Base-by-base conservation (phyloP, 495 filamentous ascomycete species). In the Podospora sp. region DNA sequence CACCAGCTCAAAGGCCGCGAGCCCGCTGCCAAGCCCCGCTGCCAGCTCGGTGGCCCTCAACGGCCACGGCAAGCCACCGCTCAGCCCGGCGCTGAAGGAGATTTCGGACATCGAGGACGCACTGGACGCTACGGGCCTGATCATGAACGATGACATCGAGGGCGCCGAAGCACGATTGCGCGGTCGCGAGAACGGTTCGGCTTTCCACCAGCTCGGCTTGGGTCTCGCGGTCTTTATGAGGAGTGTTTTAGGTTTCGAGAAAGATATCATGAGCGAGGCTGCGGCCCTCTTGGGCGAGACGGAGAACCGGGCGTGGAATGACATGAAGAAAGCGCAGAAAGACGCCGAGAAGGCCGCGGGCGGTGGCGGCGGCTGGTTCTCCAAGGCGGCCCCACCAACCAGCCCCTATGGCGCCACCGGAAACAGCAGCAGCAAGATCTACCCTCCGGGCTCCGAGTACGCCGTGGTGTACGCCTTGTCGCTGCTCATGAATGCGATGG, bases 101-200 rank as follows among this genome's bases (percentile, higher is more conserved):
- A 65, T 74, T 24, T 71, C 68, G 78, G 49, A 86, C 79, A 66
- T 87, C 18, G 73, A 79, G n/a, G 75, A 84, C 62, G 83, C 84
- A 24, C 80, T 86, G 73, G 66, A 65, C 20, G 78, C 81, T 14
- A 75, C 79, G 9, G 74, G 75, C 0, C 77, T 90, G 35, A 94
- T 99, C 72, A 92, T 99, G 82, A 91, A 95, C 74, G 95, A 99
- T 78, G 94, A 97, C 78, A 90, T 98, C 64, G 91, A 92, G 51
- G 88, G 86, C 33, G 95, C 95, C 1, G 94, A 97, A 77, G 83
- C 80, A 66, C 86, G 85, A 40, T 83, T 98, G 20, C 85, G 84
- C 29, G 81, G 97, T 35, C 85, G 83, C 35, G 84, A 87, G 69
- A 89, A 90, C 20, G 79, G 84, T 56, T 98, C 95, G n/a, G 86